Base-by-base conservation (phyloP, 768 basidiomycete genomes). In the Cystofilobasidium ferigula region DNA sequence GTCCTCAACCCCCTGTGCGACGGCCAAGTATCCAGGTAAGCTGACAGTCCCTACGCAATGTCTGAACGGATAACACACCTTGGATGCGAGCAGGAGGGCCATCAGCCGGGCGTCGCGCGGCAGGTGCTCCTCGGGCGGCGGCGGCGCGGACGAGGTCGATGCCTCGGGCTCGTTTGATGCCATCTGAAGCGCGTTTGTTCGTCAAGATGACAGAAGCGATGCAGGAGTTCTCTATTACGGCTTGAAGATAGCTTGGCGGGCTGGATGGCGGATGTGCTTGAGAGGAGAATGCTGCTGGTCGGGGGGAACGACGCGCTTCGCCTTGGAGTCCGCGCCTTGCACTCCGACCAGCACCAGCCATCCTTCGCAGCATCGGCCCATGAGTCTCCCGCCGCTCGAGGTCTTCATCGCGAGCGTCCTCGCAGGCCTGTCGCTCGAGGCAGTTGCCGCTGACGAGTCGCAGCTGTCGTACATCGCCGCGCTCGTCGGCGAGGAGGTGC, bases 51-150 rank as follows among this genome's bases (percentile, higher is more conserved):
- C 45, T 3, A 10, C 24, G 1, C 26, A 22, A 7, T 26, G 34
- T 5, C 9, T 9, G 14, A 7, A 58, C 54, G 14, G 9, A 22
- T n/a, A 18, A 9, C 45, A 34, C 20, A 63, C 67, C 43, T 76
- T 75, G 3, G 76, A 75, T 3, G 78, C 78, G 12, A 79, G 72
- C 26, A 79, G 73, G 22, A 79, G 71, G 7, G 77, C 76, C 28
- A 79, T 76, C 26, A 79, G 72, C 22, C 78, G 71, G 1, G 76
- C 77, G 61, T 79, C 78, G 22, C 78, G 71, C 0, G 79, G 79
- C 2, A 79, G 62, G 38, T 42, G 43, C 24, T 62, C 61, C n/a
- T 57, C 38, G 38, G 38, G 20, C 2, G 43, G 7, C 22, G 57
- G n/a, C n/a, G 58, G 28, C 28, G 58, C 18, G 28, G 16, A 2